These are phyloP conservation scores for Cladosporium colombiae DNA, from an alignment of 2,329 filamentous ascomycete species.

Conservation along the genomic window DNA sequence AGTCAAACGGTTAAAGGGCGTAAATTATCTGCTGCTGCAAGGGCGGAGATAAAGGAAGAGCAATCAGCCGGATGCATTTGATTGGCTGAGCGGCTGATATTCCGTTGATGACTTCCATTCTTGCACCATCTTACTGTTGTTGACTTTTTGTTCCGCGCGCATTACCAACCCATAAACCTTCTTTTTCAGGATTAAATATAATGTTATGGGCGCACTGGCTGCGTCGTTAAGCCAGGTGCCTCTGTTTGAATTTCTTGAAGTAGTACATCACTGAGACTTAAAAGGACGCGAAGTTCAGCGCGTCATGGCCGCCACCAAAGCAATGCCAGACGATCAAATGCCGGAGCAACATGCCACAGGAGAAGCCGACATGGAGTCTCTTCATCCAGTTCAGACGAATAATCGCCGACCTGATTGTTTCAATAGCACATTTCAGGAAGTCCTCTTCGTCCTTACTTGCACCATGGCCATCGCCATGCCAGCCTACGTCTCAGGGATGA, in stretches of 20 bases:
- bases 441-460: slow-evolving; percentile 65
- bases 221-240: background rate
- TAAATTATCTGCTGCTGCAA: background rate
- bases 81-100: slow-evolving; percentile 10
- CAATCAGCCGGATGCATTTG: background rate
- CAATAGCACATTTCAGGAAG: slow-evolving; percentile 62
- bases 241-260: background rate
- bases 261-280: background rate
- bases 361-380: slow-evolving; percentile 19
- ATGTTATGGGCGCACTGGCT: background rate
- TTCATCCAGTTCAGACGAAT: slow-evolving; percentile 27
- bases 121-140: background rate
- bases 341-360: background rate
- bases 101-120: background rate
- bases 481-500: slow-evolving; percentile 60
- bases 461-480: slow-evolving; percentile 67
- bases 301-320: background rate
- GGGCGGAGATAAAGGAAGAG: background rate
- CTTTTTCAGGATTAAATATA: background rate
- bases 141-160: background rate
- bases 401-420: slow-evolving; percentile 59
- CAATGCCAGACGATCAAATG: background rate
- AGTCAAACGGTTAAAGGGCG: background rate
- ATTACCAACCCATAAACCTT: background rate
- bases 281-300: background rate